Evolutionary conservation across 129 eudicot genomes (phyloP).

Genomic region (Flaveria linearis): DNA sequence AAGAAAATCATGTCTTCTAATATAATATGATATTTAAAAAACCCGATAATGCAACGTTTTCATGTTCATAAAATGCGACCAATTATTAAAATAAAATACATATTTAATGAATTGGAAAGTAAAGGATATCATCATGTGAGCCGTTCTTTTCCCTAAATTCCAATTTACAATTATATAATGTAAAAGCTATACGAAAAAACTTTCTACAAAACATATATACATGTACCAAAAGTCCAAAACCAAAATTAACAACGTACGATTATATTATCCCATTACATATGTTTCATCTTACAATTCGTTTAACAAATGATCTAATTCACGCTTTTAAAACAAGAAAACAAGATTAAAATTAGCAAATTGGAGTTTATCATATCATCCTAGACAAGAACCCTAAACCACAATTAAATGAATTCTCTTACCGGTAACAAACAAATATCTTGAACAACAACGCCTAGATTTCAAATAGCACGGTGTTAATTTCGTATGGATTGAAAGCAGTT

Average conservation of each 20-base stretch:
- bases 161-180: too few species aligned
- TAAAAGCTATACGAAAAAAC: not conserved
- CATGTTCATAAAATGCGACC: too few species aligned
- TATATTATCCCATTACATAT: not conserved
- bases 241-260: not conserved
- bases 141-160: too few species aligned
- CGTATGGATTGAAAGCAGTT: conserved; percentile 10
- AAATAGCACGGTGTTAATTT: not conserved
- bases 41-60: too few species aligned
- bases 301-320: not conserved
- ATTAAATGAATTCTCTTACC: conserved; percentile 10
- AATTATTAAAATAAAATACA: too few species aligned
- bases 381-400: not conserved
- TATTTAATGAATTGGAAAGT: too few species aligned
- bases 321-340: not conserved
- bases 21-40: too few species aligned
- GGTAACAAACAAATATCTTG: conserved; percentile 13
- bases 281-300: not conserved
- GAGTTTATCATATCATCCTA: not conserved
- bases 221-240: not conserved
- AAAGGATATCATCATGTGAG: too few species aligned
- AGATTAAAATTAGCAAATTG: not conserved
- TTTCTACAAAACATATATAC: not conserved
- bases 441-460: conserved; percentile 18
- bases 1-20: too few species aligned